Evolutionary conservation across 2,329 filamentous ascomycete genomes (phyloP), one percentile per base, ranked within the genome.

Genomic region (Colletotrichum lupini): DNA sequence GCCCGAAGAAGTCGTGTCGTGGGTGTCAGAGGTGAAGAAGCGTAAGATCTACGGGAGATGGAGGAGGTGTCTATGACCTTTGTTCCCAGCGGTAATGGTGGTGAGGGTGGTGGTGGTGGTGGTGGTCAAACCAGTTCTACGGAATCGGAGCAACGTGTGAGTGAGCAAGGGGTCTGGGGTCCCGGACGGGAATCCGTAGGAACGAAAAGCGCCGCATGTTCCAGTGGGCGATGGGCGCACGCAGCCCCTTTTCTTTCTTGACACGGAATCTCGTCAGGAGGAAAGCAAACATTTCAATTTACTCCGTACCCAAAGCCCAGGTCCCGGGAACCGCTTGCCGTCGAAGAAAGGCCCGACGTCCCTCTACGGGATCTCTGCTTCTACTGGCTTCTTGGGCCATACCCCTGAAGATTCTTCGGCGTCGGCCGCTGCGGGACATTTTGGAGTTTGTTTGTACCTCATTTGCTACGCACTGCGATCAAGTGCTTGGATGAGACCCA

Each of bases 271-370:
- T 42, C 6, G 37, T 42, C 22, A 24, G 24, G 46, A 22, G 19
- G 19, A 16, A 30, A 42, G 46, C 30, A 57, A 52, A 24, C 28
- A n/a, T 19, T 32, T 32, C 49, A 28, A 49, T 46, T 42, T 19
- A 42, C 37, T 19, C 37, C 37, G 37, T 24, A n/a, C 32, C 66
- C 68, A 32, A 60, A 58, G 30, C 66, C 59, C 59, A 49, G 46
- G 26, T 35, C 53, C 46, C n/a, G 66, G 70, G 59, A 64, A 64
- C 42, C 42, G 32, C 32, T 12, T 69, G 56, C 42, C 52, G 55
- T 49, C 66, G 42, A 72, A 68, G 49, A 62, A 55, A 55, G 46
- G 26, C 28, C 46, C 28, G 30, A 6, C n/a, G 46, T 42, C 37
- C 46, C 14, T 49, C 28, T 64, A 61, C n/a, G 11, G 22, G 9